phyloP scores from a whole-genome alignment of 768 basidiomycete genomes.

The Mycena chlorophos region DNA sequence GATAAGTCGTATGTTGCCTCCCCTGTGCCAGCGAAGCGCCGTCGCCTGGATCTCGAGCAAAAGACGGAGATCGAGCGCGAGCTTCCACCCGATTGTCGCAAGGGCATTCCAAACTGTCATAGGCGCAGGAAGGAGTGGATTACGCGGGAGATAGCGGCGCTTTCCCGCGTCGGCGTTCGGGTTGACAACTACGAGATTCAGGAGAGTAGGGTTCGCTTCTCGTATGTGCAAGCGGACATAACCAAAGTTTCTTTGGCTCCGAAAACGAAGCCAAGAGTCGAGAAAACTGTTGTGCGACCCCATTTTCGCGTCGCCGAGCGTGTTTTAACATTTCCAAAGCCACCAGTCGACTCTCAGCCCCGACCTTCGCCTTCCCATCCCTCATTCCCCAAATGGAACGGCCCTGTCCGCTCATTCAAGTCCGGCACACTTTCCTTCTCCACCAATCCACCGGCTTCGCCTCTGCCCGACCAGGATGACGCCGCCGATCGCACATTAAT shows the following conservation, averaged over 20 bases:
- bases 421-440: conserved; percentile 20
- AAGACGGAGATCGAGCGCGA: neutral
- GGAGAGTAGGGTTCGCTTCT: conserved; percentile 1
- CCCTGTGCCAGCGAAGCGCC: conserved; percentile 10
- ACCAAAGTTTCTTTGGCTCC: conserved; percentile 15
- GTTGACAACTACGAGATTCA: neutral
- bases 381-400: neutral
- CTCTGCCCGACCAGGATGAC: neutral
- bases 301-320: neutral
- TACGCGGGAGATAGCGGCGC: conserved; percentile 5
- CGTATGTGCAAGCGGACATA: conserved; percentile 6
- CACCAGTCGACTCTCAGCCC: neutral
- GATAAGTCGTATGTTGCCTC: conserved; percentile 6
- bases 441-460: neutral
- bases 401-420: conserved; percentile 16
- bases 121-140: conserved; percentile 8
- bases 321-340: neutral
- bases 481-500: neutral
- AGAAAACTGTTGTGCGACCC: neutral
- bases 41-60: conserved; percentile 1
- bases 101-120: conserved; percentile 4
- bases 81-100: conserved; percentile 12
- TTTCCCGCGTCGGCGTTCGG: conserved; percentile 8
- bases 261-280: neutral
- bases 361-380: neutral